Evolutionary conservation across 1,284 basidiomycete genomes (phyloP).

Genomic region (Trametes hirsuta): DNA sequence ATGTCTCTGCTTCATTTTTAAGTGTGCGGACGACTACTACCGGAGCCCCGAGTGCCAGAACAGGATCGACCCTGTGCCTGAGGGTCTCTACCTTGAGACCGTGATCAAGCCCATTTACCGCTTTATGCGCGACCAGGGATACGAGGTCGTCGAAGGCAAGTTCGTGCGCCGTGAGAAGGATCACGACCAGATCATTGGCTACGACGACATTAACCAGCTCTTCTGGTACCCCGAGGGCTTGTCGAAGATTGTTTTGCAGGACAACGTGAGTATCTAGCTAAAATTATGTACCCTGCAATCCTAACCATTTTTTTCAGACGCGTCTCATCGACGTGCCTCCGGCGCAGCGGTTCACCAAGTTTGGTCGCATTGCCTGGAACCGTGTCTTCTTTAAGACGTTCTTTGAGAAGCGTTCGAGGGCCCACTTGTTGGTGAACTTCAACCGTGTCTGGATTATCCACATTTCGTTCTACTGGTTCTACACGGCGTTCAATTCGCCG

Average conservation of each 20-base stretch:
- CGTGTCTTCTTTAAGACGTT: constrained; percentile 97
- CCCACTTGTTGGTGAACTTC: constrained; percentile 95
- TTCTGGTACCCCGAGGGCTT: constrained; percentile 99
- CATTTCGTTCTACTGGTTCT: constrained; percentile 90
- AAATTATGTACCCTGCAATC: neutral
- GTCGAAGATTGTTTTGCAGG: constrained; percentile 86
- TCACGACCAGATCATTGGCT: constrained; percentile 95
- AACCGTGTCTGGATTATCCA: constrained; percentile 97
- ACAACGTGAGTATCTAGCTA: constrained; percentile 62
- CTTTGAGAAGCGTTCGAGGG: constrained; percentile 90
- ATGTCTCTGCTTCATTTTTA: constrained; percentile 99
- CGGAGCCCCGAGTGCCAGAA: constrained; percentile 98
- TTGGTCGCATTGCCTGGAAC: constrained; percentile 90
- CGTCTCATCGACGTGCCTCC: constrained; percentile 90
- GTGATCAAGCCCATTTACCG: constrained; percentile 95
- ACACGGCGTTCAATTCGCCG: constrained; percentile 96
- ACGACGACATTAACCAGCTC: constrained; percentile 99
- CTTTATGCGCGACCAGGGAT: constrained; percentile 97
- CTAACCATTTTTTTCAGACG: constrained; percentile 50
- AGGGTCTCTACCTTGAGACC: constrained; percentile 91
- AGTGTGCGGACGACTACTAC: constrained; percentile 99
- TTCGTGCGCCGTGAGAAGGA: constrained; percentile 95
- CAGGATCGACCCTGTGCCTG: constrained; percentile 90
- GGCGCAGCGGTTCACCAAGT: constrained; percentile 89
- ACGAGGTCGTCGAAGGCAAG: constrained; percentile 95